Evolutionary conservation across 192 early-diverging fungal species (phyloP), one percentile per base, ranked within the genome.

Genomic region (Coemansia sp.): DNA sequence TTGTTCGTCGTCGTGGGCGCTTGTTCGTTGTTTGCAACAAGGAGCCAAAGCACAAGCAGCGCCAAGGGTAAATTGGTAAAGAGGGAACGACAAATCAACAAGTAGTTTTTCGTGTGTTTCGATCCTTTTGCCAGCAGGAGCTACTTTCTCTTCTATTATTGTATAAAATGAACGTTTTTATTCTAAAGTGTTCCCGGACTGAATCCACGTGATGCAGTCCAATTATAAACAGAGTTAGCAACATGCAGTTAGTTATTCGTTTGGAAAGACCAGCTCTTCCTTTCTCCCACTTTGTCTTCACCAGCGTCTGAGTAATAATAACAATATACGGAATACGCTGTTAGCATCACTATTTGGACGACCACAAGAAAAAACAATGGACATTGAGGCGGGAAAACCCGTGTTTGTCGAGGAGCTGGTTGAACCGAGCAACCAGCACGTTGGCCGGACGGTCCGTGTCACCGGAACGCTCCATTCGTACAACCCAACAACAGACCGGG

Each of bases 21-120:
- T 80, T 98, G 32, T 90, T 92, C 72, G 92, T 98, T 22, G 85
- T 94, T 9, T 98, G 96, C 86, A 90, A 82, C 78, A 91, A 93
- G 77, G 92, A 96, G 73, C 88, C 90, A 61, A 94, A 92, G 83
- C 96, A 98, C 81, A 98, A 98, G 87, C 96, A 98, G 77, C 85
- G 90, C 71, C 96, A 78, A 60, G 69, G 76, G 21, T 78, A 54
- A 42, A 0, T 47, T 47, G 46, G 46, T n/a, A 26, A 26, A 26
- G 26, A 26, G 3, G 0, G 26, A 26, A n/a, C n/a, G n/a, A n/a
- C n/a, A n/a, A n/a, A n/a, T n/a, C n/a, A n/a, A n/a, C n/a, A n/a
- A n/a, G n/a, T n/a, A n/a, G 46, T 48, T 48, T 48, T 48, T n/a
- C 13, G 16, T n/a, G 46, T 48, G 2, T 48, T 3, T 26, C 26